Conservation (phyloP, 345 rosid species). For the Citrus unshiu region DNA sequence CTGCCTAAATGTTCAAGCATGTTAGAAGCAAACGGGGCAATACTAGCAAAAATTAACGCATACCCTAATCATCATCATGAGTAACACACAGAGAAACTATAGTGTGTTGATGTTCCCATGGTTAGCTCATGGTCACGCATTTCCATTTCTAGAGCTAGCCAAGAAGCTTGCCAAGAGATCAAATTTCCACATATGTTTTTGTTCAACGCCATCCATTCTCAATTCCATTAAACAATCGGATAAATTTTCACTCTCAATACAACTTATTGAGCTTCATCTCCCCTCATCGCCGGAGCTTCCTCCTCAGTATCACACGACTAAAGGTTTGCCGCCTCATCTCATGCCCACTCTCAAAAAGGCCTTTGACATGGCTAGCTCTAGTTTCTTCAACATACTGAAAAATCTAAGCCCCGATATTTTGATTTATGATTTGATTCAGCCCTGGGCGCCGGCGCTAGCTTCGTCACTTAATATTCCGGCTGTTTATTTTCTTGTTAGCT, state of each 20-base stretch:
- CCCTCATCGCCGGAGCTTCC: constrained; percentile 38
- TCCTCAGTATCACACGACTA: constrained; percentile 42
- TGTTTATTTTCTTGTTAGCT: constrained; percentile 10
- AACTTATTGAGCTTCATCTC: constrained; percentile 35
- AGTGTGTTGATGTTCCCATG: constrained; percentile 44
- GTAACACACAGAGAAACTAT: neutral
- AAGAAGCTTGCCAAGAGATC: constrained; percentile 25
- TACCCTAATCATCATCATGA: neutral
- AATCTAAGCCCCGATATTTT: constrained; percentile 24
- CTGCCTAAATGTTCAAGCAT: neutral
- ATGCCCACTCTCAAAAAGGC: constrained; percentile 28
- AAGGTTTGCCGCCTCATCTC: constrained; percentile 34
- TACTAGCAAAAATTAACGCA: neutral
- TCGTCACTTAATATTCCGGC: constrained; percentile 23
- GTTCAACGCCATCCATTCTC: constrained; percentile 36
- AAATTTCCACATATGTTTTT: constrained; percentile 27
- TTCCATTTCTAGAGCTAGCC: constrained; percentile 40
- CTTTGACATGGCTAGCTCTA: constrained; percentile 23
- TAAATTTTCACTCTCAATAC: constrained; percentile 18
- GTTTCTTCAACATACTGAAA: constrained; percentile 18
- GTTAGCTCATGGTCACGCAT: constrained; percentile 45
- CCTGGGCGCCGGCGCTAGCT: constrained; percentile 35
- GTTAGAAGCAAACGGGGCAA: neutral
- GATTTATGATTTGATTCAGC: constrained; percentile 31
- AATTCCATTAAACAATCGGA: constrained; percentile 11